Conservation (phyloP, 1,139 yeast species). For the Zygosaccharomyces sapae region DNA sequence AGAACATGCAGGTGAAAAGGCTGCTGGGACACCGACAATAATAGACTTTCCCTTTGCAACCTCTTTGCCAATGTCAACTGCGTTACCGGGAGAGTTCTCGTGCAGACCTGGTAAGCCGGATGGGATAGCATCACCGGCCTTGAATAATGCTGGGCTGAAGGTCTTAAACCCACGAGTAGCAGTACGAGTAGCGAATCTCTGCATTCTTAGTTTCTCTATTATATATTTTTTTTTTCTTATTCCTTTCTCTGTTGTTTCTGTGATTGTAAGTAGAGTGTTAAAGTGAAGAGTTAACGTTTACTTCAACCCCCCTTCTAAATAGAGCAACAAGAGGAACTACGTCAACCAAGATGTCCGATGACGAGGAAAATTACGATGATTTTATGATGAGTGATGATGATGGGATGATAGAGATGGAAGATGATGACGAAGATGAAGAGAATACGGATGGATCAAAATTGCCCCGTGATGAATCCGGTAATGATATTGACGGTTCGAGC, state of each 20-base stretch:
- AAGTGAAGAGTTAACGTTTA: too few species aligned
- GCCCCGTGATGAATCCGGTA: too few species aligned
- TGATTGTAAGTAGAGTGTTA: too few species aligned
- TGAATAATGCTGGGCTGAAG: conserved; percentile 37
- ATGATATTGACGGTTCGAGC: background rate
- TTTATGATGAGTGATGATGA: conserved; percentile 42
- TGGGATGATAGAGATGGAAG: conserved; percentile 28
- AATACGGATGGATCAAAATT: too few species aligned
- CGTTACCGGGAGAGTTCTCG: conserved; percentile 67
- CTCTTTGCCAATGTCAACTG: conserved; percentile 56
- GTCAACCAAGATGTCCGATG: conserved; percentile 22
- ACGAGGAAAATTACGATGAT: conserved; percentile 35
- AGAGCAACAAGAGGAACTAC: background rate
- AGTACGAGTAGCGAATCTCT: conserved; percentile 5
- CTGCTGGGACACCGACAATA: conserved; percentile 85
- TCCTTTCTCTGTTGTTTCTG: background rate
- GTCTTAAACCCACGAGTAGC: conserved; percentile 36
- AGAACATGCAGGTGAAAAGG: conserved; percentile 84
- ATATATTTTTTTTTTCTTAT: background rate
- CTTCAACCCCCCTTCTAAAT: too few species aligned
- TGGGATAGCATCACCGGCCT: conserved; percentile 60
- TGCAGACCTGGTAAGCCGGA: conserved; percentile 44
- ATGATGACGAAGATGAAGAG: conserved; percentile 13
- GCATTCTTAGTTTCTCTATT: background rate
- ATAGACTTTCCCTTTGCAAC: conserved; percentile 47